Conservation (phyloP, 164 flowering plant genomes). For the Tetracentron sinense region DNA sequence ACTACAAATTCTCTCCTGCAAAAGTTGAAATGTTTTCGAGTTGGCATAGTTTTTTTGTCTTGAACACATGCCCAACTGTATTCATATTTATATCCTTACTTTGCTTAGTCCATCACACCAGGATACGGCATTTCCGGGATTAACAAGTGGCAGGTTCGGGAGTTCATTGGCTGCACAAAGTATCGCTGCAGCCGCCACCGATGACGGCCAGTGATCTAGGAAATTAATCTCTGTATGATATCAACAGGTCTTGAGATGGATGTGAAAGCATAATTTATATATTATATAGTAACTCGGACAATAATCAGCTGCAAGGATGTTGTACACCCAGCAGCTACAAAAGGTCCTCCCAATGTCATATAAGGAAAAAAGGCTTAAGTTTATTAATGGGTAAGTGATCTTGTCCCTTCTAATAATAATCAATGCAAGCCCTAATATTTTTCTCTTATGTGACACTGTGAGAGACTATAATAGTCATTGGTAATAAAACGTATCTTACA, state of each 20-base stretch:
- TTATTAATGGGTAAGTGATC: no score
- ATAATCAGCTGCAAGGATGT: no score
- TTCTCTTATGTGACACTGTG: no score
- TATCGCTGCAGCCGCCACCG: constrained; percentile 82
- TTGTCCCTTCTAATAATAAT: no score
- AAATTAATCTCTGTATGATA: constrained; percentile 55
- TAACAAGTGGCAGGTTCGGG: constrained; percentile 44
- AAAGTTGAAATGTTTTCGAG: constrained; percentile 11
- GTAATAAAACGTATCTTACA: no score
- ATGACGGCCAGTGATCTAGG: constrained; percentile 71
- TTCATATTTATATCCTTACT: constrained; percentile 40
- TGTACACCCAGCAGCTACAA: no score
- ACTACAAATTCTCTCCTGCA: constrained; percentile 68
- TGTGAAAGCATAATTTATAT: background rate
- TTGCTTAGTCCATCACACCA: constrained; percentile 80
- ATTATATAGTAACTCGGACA: no score
- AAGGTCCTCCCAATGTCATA: no score
- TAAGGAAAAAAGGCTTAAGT: no score
- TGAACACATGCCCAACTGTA: constrained; percentile 4
- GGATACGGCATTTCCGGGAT: constrained; percentile 51
- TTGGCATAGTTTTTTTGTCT: constrained; percentile 14
- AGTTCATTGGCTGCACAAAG: constrained; percentile 68
- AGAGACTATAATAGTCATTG: no score
- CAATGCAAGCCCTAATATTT: no score
- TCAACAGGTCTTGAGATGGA: background rate